Base-by-base conservation (phyloP, 2,329 filamentous ascomycete species). In the Dothideomycetes sp. region DNA sequence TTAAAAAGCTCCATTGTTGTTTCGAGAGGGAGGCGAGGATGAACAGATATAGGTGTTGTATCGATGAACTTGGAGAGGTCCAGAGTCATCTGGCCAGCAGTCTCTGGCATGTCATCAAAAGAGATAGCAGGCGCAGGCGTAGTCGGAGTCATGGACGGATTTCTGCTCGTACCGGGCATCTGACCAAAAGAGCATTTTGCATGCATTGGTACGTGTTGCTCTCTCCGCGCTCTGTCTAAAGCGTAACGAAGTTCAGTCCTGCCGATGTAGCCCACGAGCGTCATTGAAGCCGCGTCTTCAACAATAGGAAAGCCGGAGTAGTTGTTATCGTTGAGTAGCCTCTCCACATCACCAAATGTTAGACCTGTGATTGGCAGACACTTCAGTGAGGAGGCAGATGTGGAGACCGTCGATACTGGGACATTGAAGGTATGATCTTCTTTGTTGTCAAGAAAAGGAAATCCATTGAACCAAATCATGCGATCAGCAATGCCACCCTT, bases 1-100 rank as follows among this genome's bases (percentile, higher is more conserved):
- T 89, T 89, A 69, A 98, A 98, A 9, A 98, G 71, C 56, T 98
- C 91, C 87, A 98, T 95, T 22, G 94, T 89, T 0, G 91, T 98
- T 62, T 98, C 91, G 0, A 98, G 76, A 0, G 89, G 84, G 1
- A 96, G 75, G 2, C 86, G 79, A 1, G 91, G 91, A 55, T 98
- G 91, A 1, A 88, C 88, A 0, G 87, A 84, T 2, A 98, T 76
- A 0, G 91, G 91, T 0, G 88, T 94, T 7, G 80, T 73, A 57
- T 98, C 89, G 38, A 94, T 80, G 55, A 89, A 96, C 35, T 83
- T 79, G 51, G 79, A 81, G 49, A 98, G 84, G 55, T 96, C 85
- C 24, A 95, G 63, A 12, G 60, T 70, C 5, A 72, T 68, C 3
- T 75, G 69, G 0, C 70, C 68, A 1, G 69, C 69, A 0, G 73